Conservation (phyloP, 1,284 basidiomycete species). For the Trichosporon ovoides region DNA sequence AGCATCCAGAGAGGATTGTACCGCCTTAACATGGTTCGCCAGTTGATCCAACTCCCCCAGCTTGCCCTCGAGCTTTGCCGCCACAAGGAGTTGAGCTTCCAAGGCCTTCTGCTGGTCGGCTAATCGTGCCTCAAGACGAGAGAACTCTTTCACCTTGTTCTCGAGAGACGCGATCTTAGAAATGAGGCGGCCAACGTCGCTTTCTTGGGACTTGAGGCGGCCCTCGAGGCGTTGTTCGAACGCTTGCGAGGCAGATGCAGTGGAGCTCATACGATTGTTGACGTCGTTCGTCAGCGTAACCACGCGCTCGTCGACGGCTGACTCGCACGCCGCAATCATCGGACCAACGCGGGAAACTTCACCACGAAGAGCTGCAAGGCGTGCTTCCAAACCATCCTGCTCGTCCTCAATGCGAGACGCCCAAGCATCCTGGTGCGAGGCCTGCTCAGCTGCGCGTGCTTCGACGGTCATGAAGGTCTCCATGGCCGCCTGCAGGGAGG, state of each 20-base stretch:
- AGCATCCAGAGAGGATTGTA: neutral
- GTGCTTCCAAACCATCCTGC: neutral
- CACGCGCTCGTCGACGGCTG: neutral
- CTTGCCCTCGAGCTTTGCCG: neutral
- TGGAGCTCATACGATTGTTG: neutral
- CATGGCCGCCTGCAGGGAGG: constrained; percentile 1
- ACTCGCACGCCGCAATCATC: constrained; percentile 1
- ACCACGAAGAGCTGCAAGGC: neutral
- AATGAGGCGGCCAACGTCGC: neutral
- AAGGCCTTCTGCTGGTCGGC: neutral
- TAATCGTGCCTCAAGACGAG: neutral
- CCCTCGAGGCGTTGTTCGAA: constrained; percentile 1
- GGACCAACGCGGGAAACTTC: constrained; percentile 4
- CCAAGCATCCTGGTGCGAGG: constrained; percentile 6
- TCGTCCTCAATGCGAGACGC: constrained; percentile 3
- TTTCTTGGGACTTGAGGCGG: constrained; percentile 1
- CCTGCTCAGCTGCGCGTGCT: neutral
- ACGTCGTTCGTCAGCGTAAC: neutral
- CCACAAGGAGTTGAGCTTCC: neutral
- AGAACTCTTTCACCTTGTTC: constrained; percentile 1
- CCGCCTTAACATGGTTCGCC: neutral
- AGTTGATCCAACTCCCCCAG: neutral
- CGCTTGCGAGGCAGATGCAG: neutral
- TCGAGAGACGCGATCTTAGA: neutral
- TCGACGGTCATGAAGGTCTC: constrained; percentile 2